phyloP scores from a whole-genome alignment of 192 early-diverging fungal genomes.

The Jimgerdemannia flammicorona region DNA sequence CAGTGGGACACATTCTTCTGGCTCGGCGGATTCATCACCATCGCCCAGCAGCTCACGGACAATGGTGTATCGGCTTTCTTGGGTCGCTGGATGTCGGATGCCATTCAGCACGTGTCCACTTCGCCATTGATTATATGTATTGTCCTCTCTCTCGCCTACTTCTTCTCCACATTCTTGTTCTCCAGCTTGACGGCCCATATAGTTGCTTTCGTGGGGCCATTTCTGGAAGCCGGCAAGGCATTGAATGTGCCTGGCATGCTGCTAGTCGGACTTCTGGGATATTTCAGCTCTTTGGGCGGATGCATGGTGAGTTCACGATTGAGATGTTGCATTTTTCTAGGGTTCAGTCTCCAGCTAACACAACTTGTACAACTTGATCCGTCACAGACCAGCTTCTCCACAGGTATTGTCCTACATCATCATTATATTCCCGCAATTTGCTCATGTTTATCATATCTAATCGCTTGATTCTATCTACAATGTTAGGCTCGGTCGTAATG shows the following conservation, averaged over 20 bases:
- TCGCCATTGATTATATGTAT: slow-evolving; percentile 22
- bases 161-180: slow-evolving; percentile 71
- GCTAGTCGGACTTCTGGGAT: slow-evolving; percentile 51
- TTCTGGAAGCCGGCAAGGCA: slow-evolving; percentile 66
- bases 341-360: not conserved
- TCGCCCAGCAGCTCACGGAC: slow-evolving; percentile 69
- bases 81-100: slow-evolving; percentile 48
- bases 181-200: slow-evolving; percentile 71
- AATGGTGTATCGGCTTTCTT: slow-evolving; percentile 65
- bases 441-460: not conserved
- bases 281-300: slow-evolving; percentile 62
- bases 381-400: slow-evolving; percentile 32
- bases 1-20: slow-evolving; percentile 82
- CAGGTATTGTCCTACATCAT: slow-evolving; percentile 2
- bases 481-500: slow-evolving; percentile 51
- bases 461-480: slow-evolving; percentile 13
- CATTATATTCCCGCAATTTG: no score
- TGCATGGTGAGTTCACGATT: slow-evolving; percentile 39
- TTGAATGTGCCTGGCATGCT: slow-evolving; percentile 55
- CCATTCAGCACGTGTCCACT: slow-evolving; percentile 38
- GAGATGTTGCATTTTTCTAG: no score
- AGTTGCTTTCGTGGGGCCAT: slow-evolving; percentile 63
- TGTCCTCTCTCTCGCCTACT: slow-evolving; percentile 54
- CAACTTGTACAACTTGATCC: no score
- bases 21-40: slow-evolving; percentile 73